Percentiles rank a stretch among this genome's conserved stretches.
phyloP scores from a whole-genome alignment of 2,329 filamentous ascomycete species.

The Beauveria pseudobassiana region DNA sequence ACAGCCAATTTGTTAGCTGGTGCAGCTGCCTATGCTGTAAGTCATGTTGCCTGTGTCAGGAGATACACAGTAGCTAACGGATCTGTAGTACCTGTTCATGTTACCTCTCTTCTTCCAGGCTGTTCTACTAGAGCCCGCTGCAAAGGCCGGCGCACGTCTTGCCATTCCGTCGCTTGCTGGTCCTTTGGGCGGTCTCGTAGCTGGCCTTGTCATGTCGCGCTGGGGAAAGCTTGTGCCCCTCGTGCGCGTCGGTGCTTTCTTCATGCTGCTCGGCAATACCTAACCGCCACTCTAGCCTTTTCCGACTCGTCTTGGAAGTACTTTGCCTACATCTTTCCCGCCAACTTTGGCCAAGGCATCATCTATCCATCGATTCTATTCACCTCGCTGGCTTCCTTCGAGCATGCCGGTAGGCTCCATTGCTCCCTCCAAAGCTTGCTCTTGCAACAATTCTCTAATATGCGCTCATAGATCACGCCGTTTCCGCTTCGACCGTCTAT shows the following conservation, averaged over 20 bases:
- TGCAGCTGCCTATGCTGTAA: constrained; percentile 53
- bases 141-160: constrained; percentile 56
- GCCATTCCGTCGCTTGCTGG: constrained; percentile 55
- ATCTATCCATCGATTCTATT: constrained; percentile 52
- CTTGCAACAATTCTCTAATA: not conserved
- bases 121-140: constrained; percentile 55
- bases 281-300: constrained; percentile 42
- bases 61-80: not conserved
- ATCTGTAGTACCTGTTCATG: constrained; percentile 54
- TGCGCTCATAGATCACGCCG: constrained; percentile 46
- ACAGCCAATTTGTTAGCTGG: constrained; percentile 53
- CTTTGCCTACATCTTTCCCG: constrained; percentile 48
- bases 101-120: constrained; percentile 65
- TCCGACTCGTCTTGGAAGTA: constrained; percentile 47
- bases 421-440: not conserved
- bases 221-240: constrained; percentile 44
- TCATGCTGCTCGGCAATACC: constrained; percentile 47
- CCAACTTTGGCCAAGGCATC: constrained; percentile 53
- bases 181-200: constrained; percentile 47
- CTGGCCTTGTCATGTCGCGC: constrained; percentile 52
- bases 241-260: constrained; percentile 40
- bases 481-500: constrained; percentile 55
- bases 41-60: constrained; percentile 18
- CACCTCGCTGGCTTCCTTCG: constrained; percentile 54
- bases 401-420: constrained; percentile 43